These are phyloP conservation scores for Mycena capillaripes DNA, from an alignment of 768 basidiomycete genomes.

Conservation along the genomic window DNA sequence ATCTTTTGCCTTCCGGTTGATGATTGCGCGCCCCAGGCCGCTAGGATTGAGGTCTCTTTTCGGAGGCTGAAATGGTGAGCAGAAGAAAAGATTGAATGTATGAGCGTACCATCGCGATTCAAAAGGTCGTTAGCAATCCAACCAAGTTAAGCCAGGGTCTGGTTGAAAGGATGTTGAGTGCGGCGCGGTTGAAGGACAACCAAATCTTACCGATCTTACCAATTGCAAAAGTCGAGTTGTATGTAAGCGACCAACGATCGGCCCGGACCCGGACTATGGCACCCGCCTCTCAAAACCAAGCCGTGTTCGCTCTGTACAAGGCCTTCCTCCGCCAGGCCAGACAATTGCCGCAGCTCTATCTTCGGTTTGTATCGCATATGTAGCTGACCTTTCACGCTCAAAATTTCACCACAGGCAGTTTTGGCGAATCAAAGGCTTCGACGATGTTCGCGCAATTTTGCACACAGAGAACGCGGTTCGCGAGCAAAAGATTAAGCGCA, in stretches of 20 bases:
- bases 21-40: constrained; percentile 95
- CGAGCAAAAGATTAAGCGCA: constrained; percentile 59
- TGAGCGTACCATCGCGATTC: constrained; percentile 41
- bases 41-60: constrained; percentile 78
- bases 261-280: background rate
- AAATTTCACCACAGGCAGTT: constrained; percentile 62
- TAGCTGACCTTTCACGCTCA: background rate
- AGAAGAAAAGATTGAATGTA: background rate
- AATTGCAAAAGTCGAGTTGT: too few species aligned
- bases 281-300: constrained; percentile 17
- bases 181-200: too few species aligned
- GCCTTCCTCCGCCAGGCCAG: constrained; percentile 57
- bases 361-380: constrained; percentile 50
- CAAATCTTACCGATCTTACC: too few species aligned
- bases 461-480: constrained; percentile 50
- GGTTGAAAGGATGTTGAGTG: too few species aligned
- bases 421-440: constrained; percentile 69
- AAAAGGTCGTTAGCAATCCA: background rate
- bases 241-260: constrained; percentile 10
- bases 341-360: constrained; percentile 57
- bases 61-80: constrained; percentile 59
- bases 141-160: too few species aligned
- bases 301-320: constrained; percentile 54
- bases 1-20: constrained; percentile 90
- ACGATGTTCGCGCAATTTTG: constrained; percentile 69